Base-by-base conservation (phyloP, 2,329 filamentous ascomycete species). In the Septoria linicola region DNA sequence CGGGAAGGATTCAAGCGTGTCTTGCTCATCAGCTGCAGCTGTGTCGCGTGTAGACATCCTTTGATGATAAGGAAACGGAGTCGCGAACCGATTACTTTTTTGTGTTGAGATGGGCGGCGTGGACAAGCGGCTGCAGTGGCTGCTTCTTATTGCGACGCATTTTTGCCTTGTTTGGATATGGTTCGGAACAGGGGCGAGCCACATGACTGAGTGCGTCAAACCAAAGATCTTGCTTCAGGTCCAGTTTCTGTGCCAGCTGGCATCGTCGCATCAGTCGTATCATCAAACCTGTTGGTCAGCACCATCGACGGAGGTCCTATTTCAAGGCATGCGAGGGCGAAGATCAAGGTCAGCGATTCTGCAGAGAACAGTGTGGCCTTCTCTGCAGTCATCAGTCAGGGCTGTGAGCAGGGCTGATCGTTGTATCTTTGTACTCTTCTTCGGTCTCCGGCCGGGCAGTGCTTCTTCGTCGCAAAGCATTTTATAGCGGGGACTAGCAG, bases 351-450 rank as follows among this genome's bases (percentile, higher is more conserved):
- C 27, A 30, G 27, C 27, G 13, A n/a, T n/a, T n/a, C n/a, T n/a
- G n/a, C n/a, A n/a, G n/a, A n/a, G n/a, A n/a, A n/a, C n/a, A n/a
- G n/a, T n/a, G n/a, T n/a, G n/a, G n/a, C n/a, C n/a, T n/a, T n/a
- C n/a, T n/a, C n/a, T n/a, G n/a, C n/a, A 34, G 31, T 13, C 31
- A 34, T 34, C 31, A 34, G 11, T n/a, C 4, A 34, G 31, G 6
- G 31, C 5, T 4, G 31, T 34, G 31, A 34, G 31, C 31, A 45
- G 31, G 42, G 31, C 42, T 23, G 41, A 0, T 8, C 31, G 42
- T 25, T 44, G 42, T 45, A 35, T 19, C 31, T 44, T 17, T 44
- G 42, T 37, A 45, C 19, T 13, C 34, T 14, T 43, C 27, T 45
- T 45, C 42, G 42, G 30, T 45, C 17, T 27, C 42, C 42, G 42